Conservation (phyloP, 441 rosid species). For the Erodium trifolium region DNA sequence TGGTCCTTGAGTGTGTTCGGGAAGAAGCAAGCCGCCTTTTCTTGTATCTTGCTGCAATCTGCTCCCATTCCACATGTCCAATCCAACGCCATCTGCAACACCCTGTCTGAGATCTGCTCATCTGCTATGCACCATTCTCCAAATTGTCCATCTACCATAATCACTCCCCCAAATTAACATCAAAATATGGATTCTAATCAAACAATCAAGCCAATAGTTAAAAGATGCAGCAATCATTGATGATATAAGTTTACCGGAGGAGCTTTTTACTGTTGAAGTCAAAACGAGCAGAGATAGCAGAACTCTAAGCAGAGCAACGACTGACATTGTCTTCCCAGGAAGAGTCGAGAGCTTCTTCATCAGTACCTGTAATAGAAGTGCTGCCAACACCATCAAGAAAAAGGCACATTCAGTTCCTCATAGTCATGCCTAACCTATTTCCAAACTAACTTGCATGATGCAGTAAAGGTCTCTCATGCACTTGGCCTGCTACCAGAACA, state of each 20-base stretch:
- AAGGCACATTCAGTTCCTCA: not conserved
- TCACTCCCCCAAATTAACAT: not conserved
- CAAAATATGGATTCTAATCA: not conserved
- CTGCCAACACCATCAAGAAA: not conserved
- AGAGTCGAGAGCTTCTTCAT: not conserved
- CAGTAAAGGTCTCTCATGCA: not conserved
- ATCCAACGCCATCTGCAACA: slow-evolving; percentile 40
- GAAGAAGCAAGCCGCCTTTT: slow-evolving; percentile 33
- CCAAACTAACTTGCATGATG: not conserved
- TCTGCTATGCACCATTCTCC: slow-evolving; percentile 68
- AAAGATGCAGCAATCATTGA: not conserved
- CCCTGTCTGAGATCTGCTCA: slow-evolving; percentile 45
- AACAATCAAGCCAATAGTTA: not conserved
- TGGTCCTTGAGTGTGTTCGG: slow-evolving; percentile 41
- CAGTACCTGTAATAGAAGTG: not conserved
- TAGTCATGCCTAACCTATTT: slow-evolving; percentile 1
- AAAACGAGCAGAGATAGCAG: not conserved
- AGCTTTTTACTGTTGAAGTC: slow-evolving; percentile 9
- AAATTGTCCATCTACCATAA: slow-evolving; percentile 27
- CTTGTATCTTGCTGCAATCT: slow-evolving; percentile 36
- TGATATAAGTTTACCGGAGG: slow-evolving; percentile 27
- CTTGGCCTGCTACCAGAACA: slow-evolving; percentile 3
- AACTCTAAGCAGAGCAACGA: not conserved
- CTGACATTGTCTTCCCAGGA: not conserved
- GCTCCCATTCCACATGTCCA: slow-evolving; percentile 65